Percentiles rank a stretch among this genome's conserved stretches.
Conservation (phyloP, 129 eudicot genomes). For the Saposhnikovia divaricata region DNA sequence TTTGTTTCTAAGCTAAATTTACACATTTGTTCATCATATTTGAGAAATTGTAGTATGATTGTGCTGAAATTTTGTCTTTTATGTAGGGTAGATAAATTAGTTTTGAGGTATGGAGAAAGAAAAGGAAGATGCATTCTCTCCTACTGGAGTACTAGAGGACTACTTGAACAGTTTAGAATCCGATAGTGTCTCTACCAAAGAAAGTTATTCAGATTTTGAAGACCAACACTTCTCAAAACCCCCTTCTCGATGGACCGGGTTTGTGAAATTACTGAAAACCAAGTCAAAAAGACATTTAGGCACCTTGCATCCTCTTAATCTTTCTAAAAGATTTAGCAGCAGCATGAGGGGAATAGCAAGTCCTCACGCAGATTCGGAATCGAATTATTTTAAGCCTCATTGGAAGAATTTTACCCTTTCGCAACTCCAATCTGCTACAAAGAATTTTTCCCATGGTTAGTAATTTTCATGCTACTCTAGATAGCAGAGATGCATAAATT, state of each 20-base stretch:
- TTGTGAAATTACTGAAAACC: slow-evolving; percentile 38
- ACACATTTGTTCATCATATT: slow-evolving; percentile 4
- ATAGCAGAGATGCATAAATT: not conserved
- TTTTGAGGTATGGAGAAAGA: slow-evolving; percentile 48
- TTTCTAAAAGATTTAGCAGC: slow-evolving; percentile 59
- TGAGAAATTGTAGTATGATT: slow-evolving; percentile 9
- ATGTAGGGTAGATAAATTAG: slow-evolving; percentile 9
- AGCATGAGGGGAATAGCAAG: slow-evolving; percentile 44
- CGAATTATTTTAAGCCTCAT: slow-evolving; percentile 60
- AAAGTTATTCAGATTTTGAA: slow-evolving; percentile 55
- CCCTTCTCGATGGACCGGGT: slow-evolving; percentile 40
- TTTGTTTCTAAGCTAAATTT: slow-evolving; percentile 12
- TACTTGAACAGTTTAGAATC: slow-evolving; percentile 57
- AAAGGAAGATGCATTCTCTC: slow-evolving; percentile 47
- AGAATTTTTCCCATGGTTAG: slow-evolving; percentile 61
- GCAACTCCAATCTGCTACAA: slow-evolving; percentile 76
- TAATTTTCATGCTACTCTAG: not conserved
- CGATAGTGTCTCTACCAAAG: slow-evolving; percentile 53
- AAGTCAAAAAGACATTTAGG: slow-evolving; percentile 48
- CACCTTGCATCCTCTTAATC: slow-evolving; percentile 40
- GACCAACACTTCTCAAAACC: slow-evolving; percentile 29
- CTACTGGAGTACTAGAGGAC: slow-evolving; percentile 77
- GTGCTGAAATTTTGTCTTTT: not conserved
- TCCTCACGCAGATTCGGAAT: slow-evolving; percentile 22
- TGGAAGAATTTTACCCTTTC: slow-evolving; percentile 63